Percentiles rank a stretch among this genome's conserved stretches.
phyloP scores from a whole-genome alignment of 2,329 filamentous ascomycete genomes.

The Verticillium nonalfalfae region DNA sequence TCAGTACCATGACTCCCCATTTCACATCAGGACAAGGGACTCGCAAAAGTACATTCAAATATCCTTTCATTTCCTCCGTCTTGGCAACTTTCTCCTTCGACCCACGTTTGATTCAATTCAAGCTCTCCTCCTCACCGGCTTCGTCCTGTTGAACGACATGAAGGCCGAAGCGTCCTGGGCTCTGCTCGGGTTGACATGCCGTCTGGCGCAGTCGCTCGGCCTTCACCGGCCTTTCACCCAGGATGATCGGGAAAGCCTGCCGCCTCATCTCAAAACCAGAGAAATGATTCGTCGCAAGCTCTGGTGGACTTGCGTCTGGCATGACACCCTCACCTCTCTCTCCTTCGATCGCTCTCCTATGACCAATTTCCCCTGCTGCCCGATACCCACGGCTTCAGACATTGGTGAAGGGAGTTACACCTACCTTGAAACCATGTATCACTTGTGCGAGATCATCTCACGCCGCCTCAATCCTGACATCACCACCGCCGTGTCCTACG shows the following conservation, averaged over 20 bases:
- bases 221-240: conserved; percentile 43
- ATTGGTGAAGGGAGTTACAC: conserved; percentile 41
- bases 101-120: conserved; percentile 62
- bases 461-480: conserved; percentile 23
- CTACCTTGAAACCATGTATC: conserved; percentile 25
- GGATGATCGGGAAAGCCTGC: conserved; percentile 36
- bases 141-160: conserved; percentile 62
- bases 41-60: conserved; percentile 57
- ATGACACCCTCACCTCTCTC: conserved; percentile 58
- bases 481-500: conserved; percentile 27
- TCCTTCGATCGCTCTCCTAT: conserved; percentile 63
- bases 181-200: conserved; percentile 55
- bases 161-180: conserved; percentile 65
- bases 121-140: conserved; percentile 55
- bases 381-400: conserved; percentile 40
- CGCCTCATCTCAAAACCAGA: conserved; percentile 39
- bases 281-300: conserved; percentile 49
- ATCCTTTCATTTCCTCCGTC: conserved; percentile 57
- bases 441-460: conserved; percentile 23
- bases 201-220: conserved; percentile 59
- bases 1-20: conserved; percentile 60
- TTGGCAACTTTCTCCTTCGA: conserved; percentile 57
- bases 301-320: conserved; percentile 63
- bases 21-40: conserved; percentile 52
- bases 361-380: conserved; percentile 52